These are phyloP conservation scores for Colletotrichum karsti DNA, from an alignment of 2,329 filamentous ascomycete species.

Conservation along the genomic window DNA sequence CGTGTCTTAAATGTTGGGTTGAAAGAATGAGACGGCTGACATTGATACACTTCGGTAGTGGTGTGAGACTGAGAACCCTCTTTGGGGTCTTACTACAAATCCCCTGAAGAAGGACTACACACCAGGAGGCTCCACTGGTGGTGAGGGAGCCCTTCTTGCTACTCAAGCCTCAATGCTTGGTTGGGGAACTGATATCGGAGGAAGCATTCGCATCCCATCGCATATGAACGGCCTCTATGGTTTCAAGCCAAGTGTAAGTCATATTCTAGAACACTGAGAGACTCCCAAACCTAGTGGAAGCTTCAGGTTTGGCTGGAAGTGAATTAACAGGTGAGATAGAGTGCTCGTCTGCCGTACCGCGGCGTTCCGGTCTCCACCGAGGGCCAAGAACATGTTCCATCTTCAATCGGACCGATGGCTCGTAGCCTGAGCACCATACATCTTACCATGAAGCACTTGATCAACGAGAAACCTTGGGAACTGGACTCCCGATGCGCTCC, in stretches of 20 bases:
- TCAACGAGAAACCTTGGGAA: conserved; percentile 59
- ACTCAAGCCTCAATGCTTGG: conserved; percentile 49
- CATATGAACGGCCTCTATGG: conserved; percentile 43
- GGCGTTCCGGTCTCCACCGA: conserved; percentile 69
- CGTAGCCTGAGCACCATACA: conserved; percentile 52
- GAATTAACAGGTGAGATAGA: conserved; percentile 45
- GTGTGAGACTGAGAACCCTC: conserved; percentile 50
- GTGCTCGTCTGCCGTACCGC: conserved; percentile 63
- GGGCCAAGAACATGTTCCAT: conserved; percentile 71
- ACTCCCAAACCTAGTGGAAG: too few relatives aligned
- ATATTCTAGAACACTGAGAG: background rate
- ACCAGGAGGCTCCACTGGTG: conserved; percentile 72
- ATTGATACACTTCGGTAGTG: conserved; percentile 36
- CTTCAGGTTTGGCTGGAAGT: background rate
- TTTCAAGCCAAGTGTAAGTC: conserved; percentile 36
- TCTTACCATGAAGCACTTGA: conserved; percentile 55
- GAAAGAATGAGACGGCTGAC: background rate
- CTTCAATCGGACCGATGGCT: conserved; percentile 67
- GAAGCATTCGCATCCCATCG: conserved; percentile 48
- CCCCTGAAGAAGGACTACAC: conserved; percentile 67
- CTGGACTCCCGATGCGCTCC: conserved; percentile 62
- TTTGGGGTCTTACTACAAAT: conserved; percentile 70
- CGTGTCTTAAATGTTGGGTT: too few relatives aligned
- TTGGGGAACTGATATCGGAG: conserved; percentile 51
- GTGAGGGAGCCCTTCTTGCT: conserved; percentile 52